These are phyloP conservation scores for Coemansia sp. DNA, from an alignment of 192 early-diverging fungal species.

Conservation along the genomic window DNA sequence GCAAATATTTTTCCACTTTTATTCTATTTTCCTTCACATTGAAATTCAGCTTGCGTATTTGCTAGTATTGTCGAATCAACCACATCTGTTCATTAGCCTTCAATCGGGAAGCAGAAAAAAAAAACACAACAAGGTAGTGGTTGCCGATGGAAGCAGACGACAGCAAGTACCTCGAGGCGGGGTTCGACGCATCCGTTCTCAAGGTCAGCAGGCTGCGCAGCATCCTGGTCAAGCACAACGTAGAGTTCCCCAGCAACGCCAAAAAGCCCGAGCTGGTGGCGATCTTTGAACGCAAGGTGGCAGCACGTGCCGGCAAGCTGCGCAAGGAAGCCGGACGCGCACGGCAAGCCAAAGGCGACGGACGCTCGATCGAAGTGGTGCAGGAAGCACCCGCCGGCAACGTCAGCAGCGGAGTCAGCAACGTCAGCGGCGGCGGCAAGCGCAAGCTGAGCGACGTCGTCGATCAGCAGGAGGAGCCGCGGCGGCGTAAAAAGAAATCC, in stretches of 20 bases:
- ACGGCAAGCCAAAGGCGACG: slow-evolving; percentile 22
- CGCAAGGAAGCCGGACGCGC: slow-evolving; percentile 42
- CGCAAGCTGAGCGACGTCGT: slow-evolving; percentile 40
- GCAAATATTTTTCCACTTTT: too few relatives aligned
- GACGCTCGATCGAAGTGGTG: slow-evolving; percentile 34
- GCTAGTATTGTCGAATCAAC: too few relatives aligned
- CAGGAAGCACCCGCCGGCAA: too few relatives aligned
- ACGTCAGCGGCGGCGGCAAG: slow-evolving; percentile 19
- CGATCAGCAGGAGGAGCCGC: background rate
- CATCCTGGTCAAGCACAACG: slow-evolving; percentile 38
- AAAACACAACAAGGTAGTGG: too few relatives aligned
- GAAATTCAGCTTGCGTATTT: too few relatives aligned
- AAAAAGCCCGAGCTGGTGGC: slow-evolving; percentile 44
- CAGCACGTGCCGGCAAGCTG: slow-evolving; percentile 23
- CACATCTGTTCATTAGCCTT: too few relatives aligned
- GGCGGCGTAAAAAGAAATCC: background rate
- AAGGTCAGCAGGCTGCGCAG: slow-evolving; percentile 38
- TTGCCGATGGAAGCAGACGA: slow-evolving; percentile 12
- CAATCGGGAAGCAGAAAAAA: too few relatives aligned
- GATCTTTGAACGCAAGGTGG: slow-evolving; percentile 18
- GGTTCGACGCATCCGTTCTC: slow-evolving; percentile 44
- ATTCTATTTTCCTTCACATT: too few relatives aligned
- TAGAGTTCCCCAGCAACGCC: slow-evolving; percentile 38
- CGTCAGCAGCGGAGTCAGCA: too few relatives aligned
- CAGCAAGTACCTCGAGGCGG: slow-evolving; percentile 36